Base-by-base conservation (phyloP, 139 green algal species). In the Coccomyxa sp. region DNA sequence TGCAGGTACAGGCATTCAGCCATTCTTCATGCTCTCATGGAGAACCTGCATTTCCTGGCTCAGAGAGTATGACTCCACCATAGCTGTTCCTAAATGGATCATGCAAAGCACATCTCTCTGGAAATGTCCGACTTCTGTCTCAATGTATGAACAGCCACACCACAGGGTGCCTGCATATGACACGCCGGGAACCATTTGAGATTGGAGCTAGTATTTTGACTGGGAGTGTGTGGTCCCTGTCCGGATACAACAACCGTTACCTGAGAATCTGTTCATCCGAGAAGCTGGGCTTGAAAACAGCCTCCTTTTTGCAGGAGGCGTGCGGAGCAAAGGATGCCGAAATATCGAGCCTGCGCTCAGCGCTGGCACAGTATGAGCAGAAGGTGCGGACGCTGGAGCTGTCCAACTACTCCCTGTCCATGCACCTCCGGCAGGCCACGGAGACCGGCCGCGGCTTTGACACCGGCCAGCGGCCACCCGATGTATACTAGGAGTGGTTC, bases 381-480 rank as follows among this genome's bases (percentile, higher is more conserved):
- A 87, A 89, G 51, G 67, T 93, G 58, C 88, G 91, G 13, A 74
- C 81, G 12, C 83, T 95, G 79, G 92, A 97, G 83, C 68, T 96
- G n/a, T 90, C 83, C 83, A 96, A 97, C 84, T 97, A 95, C 82
- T 92, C 87, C 0, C 84, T 97, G 32, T 81, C 88, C 25, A 80
- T 96, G 83, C 94, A 97, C 88, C 86, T 97, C 59, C 89, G 90
- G 21, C 89, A 91, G 79, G 93, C 93, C 17, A 92, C 90, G 3
- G 83, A 88, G 30, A 63, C 66, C 30, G 63, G 27, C 32, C 25
- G 59, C 13, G 67, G 14, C 57, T 67, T 67, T 51, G n/a, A 18
- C 57, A 16, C n/a, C 17, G 63, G 28, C 17, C 67, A 76, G 57
- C 80, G 83, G 51, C 77, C 85, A 10, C 88, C 92, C 67, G 91